Base-by-base conservation (phyloP, 2,329 filamentous ascomycete species). In the Lachnellula arida region DNA sequence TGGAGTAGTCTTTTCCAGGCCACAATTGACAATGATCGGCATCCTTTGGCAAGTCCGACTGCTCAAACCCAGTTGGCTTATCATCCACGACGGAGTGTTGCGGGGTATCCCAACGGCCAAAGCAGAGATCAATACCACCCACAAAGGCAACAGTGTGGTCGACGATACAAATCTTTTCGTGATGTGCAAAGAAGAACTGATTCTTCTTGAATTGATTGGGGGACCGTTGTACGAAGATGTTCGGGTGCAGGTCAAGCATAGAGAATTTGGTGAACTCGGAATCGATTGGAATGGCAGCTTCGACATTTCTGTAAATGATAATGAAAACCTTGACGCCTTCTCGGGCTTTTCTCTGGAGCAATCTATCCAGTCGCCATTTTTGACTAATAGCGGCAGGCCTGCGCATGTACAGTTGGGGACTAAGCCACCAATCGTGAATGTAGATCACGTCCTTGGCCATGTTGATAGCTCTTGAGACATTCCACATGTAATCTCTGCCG, bases 341-440 rank as follows among this genome's bases (percentile, higher is more conserved):
- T 65, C 87, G 83, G 0, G 94, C 94, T 72, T 97, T 99, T 63
- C 86, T 86, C 71, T 96, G 90, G n/a, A 99, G 79, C 11, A 99
- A 79, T 66, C 94, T 82, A 73, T 99, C 94, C 7, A 99, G 81
- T 52, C 94, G 86, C 94, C 94, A 99, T 73, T 97, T 97, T 71
- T 97, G 93, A 69, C 92, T 97, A 73, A 97, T 97, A 46, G 90
- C 91, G 23, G 94, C 89, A 52, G 94, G 94, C 56, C 94, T 83
- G 58, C 94, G 84, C 85, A 97, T 87, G 75, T 99, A 99, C 46
- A 99, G 76, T 72, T 99, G 93, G 1, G 94, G 94, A 65, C 90
- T 97, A 42, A 99, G 76, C 94, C 94, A 99, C 94, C 94, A 99
- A 72, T 97, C 94, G 71, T 99, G 94, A 60, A 99, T 97, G 73